Evolutionary conservation across 2,329 filamentous ascomycete genomes (phyloP).

Genomic region (Gliomastix tumulicola): DNA sequence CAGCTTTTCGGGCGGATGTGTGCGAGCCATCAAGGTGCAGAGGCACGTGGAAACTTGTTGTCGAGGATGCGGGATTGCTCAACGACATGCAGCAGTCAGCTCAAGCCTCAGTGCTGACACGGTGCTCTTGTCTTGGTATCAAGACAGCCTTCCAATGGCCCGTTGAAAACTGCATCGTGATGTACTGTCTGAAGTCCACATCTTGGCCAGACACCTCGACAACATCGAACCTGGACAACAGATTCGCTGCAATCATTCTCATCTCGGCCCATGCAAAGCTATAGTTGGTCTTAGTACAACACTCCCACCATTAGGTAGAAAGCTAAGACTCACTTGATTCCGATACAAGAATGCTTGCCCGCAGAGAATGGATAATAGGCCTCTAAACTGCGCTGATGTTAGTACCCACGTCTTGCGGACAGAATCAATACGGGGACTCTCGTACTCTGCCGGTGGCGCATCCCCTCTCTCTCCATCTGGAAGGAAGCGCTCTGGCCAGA

Average conservation of each 20-base stretch:
- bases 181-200: not conserved
- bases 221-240: not conserved
- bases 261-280: not conserved
- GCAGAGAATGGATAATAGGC: not conserved
- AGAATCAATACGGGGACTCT: not conserved
- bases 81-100: no score
- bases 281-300: not conserved
- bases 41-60: no score
- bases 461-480: not conserved
- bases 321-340: not conserved
- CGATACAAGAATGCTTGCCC: not conserved
- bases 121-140: no score
- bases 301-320: not conserved
- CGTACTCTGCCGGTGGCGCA: not conserved
- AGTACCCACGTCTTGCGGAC: not conserved
- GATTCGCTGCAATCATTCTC: not conserved
- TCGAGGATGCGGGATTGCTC: no score
- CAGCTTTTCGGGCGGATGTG: no score
- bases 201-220: not conserved
- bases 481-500: not conserved
- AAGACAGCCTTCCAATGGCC: not conserved
- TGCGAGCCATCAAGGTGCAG: no score
- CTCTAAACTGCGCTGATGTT: not conserved
- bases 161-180: not conserved
- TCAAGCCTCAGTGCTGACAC: not conserved